Base-by-base conservation (phyloP, 139 green algal genomes). In the Mychonastes homosphaera region DNA sequence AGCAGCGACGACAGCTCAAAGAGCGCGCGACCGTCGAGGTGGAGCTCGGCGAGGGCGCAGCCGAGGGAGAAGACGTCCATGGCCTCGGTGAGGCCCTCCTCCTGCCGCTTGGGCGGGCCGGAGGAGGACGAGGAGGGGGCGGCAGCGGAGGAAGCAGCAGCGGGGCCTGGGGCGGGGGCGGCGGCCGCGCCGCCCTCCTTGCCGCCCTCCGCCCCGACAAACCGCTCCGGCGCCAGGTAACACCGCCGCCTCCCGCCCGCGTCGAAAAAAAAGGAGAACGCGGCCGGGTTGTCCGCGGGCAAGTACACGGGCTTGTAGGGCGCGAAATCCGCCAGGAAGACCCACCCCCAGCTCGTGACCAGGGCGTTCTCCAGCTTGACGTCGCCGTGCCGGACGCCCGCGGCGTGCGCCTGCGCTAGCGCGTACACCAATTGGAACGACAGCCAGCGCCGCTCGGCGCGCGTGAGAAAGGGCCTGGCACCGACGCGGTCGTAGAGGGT, bases 181-280 rank as follows among this genome's bases (percentile, higher is more conserved):
- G 16, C 16, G n/a, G 15, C 23, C 26, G 15, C 19, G 6, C 19
- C 53, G 7, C 16, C 39, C 39, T 16, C 46, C 46, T 26, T 53
- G 10, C 10, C 10, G 10, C 19, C 46, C 46, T 53, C 46, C 19
- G 16, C 4, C 28, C 1, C 7, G 64, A 19, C 44, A 78, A 97
- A 96, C 12, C 89, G 74, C 73, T 96, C 87, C 0, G 92, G 92
- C 0, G 92, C 92, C 4, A 98, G 63, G 74, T 91, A 97, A 63
- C 90, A 97, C 24, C 87, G 82, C 35, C 90, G 65, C n/a, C 85
- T 67, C 7, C 79, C 73, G 21, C 81, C 84, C 0, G 86, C 92
- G 79, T 98, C 90, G 67, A 98, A 98, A 80, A 88, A 98, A 65
- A 94, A 96, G 5, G 86, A 95, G 55, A 95, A 98, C 71, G 95